These are phyloP conservation scores for Tephrocybe sp. DNA, from an alignment of 768 basidiomycete species.

Conservation along the genomic window DNA sequence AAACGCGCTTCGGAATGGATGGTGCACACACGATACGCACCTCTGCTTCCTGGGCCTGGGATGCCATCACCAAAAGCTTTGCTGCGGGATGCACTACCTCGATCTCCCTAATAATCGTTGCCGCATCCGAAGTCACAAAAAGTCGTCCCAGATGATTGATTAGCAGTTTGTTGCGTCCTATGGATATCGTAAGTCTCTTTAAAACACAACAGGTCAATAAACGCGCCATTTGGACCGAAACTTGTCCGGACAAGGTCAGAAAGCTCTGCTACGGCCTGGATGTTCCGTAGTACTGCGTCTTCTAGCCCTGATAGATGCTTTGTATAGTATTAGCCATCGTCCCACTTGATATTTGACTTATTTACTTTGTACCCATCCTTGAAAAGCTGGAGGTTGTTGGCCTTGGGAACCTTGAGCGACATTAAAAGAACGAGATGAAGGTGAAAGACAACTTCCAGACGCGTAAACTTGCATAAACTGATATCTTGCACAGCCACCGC, in stretches of 20 bases:
- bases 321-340: constrained; percentile 8
- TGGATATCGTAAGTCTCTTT: not conserved
- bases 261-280: constrained; percentile 93
- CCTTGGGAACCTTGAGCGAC: constrained; percentile 94
- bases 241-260: constrained; percentile 95
- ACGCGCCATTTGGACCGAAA: constrained; percentile 93
- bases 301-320: constrained; percentile 88
- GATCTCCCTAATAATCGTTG: constrained; percentile 96
- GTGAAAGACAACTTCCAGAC: constrained; percentile 12
- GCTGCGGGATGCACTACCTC: constrained; percentile 99
- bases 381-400: constrained; percentile 88
- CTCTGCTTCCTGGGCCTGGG: constrained; percentile 94
- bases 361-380: constrained; percentile 94
- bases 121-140: constrained; percentile 98
- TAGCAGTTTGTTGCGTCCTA: constrained; percentile 95
- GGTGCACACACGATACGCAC: constrained; percentile 40
- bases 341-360: not conserved
- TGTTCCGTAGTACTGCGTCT: constrained; percentile 96
- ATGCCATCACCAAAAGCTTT: constrained; percentile 98
- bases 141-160: constrained; percentile 96
- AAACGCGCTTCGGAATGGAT: not conserved
- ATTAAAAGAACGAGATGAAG: constrained; percentile 39
- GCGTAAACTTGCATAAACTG: constrained; percentile 20
- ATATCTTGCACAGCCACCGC: constrained; percentile 26
- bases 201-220: not conserved